A percentile compares a stretch with the other conserved stretches of the same genome.
Evolutionary conservation across 2,329 filamentous ascomycete species (phyloP).

Genomic region (Sarocladium strictum): DNA sequence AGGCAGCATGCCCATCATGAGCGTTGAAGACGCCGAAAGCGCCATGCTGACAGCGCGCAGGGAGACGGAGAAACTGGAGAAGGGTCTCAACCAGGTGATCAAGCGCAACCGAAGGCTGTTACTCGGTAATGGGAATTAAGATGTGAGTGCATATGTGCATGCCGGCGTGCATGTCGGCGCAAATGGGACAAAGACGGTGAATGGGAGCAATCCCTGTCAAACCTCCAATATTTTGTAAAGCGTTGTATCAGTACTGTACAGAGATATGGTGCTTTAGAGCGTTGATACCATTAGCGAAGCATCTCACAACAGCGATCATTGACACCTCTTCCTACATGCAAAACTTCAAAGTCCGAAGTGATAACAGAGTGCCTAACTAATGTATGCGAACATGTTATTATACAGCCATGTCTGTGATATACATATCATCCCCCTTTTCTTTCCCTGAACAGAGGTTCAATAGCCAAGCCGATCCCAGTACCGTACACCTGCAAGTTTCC

Average conservation of each 20-base stretch:
- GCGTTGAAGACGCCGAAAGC: constrained; percentile 56
- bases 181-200: not conserved
- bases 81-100: constrained; percentile 52
- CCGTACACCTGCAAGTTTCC: too few relatives aligned
- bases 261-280: not conserved
- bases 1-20: constrained; percentile 49
- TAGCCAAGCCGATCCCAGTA: too few relatives aligned
- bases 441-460: too few relatives aligned
- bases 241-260: not conserved
- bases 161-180: not conserved
- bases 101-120: constrained; percentile 54
- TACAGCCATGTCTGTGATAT: too few relatives aligned
- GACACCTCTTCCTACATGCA: not conserved
- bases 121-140: constrained; percentile 22
- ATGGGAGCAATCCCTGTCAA: constrained; percentile 3
- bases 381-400: too few relatives aligned
- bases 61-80: constrained; percentile 58
- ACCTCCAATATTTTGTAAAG: not conserved
- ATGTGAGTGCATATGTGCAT: too few relatives aligned
- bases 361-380: too few relatives aligned
- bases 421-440: too few relatives aligned
- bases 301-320: constrained; percentile 4
- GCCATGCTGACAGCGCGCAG: constrained; percentile 45
- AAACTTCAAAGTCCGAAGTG: too few relatives aligned
- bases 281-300: not conserved